Evolutionary conservation across 1,284 basidiomycete species (phyloP), one percentile per base, ranked within the genome.

Genomic region (Leccinum proliferum): DNA sequence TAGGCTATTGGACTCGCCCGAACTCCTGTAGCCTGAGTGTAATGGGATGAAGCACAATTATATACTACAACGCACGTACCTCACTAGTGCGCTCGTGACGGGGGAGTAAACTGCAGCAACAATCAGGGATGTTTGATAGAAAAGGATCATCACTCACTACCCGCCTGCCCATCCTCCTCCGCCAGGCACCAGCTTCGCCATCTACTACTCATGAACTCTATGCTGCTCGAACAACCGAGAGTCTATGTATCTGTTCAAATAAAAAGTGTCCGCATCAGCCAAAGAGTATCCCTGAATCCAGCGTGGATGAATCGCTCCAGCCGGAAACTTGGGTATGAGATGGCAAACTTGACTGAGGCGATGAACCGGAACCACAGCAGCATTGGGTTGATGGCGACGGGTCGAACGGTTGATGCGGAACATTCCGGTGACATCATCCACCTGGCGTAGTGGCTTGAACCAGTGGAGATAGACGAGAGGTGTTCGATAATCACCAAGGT

Each of bases 231-330:
- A 64, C 2, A 9, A 34, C 0, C 21, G 3, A 4, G 25, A 7
- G 6, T 66, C 21, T 18, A 66, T 63, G 34, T 65, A 65, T 5
- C 18, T 48, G 21, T 67, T 67, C 2, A 67, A 15, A n/a, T 55
- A 67, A 10, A 67, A 67, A 1, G 46, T 12, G 1, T 53, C 14
- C 10, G 48, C 39, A 1, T 9, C 12, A 4, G 39, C 10, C 12
- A 65, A 18, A 15, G 46, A 14, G 35, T 58, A n/a, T 1, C 58
- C 32, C 3, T 32, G n/a, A 3, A 25, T 35, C 62, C 67, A 68
- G 0, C 2, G 35, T 1, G 56, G 50, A 14, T 62, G 4, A 4
- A 68, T 14, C 0, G 11, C 35, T 2, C 48, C 43, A 2, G 12
- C 21, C 2, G 61, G 35, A 18, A 68, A 68, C 4, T 21, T 48